Conservation (phyloP, 1,284 basidiomycete species). For the Tilletia indica region DNA sequence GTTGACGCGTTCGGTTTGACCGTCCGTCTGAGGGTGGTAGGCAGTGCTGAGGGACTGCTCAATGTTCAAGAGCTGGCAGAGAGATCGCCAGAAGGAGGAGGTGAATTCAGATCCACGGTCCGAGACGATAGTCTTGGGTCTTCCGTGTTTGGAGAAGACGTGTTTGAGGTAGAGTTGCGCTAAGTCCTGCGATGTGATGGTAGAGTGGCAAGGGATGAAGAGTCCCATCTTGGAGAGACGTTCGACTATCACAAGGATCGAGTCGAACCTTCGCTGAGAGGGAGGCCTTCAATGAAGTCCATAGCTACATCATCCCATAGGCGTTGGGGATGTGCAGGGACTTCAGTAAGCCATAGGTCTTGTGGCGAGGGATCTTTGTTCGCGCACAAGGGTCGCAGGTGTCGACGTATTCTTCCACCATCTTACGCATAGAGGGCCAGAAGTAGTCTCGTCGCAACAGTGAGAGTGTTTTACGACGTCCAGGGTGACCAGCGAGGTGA, state of each 20-base stretch:
- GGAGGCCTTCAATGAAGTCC: slow-evolving; percentile 60
- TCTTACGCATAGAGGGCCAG: slow-evolving; percentile 49
- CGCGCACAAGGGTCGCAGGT: slow-evolving; percentile 58
- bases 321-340: slow-evolving; percentile 52
- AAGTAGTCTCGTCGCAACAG: slow-evolving; percentile 56
- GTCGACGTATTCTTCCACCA: slow-evolving; percentile 55
- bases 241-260: slow-evolving; percentile 58
- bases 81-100: no score
- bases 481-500: slow-evolving; percentile 9
- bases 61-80: no score
- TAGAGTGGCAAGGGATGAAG: slow-evolving; percentile 63
- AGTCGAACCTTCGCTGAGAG: slow-evolving; percentile 55
- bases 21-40: no score
- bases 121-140: slow-evolving; percentile 17
- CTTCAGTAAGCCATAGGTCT: slow-evolving; percentile 55
- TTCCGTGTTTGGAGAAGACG: slow-evolving; percentile 55
- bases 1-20: no score
- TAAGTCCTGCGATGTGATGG: slow-evolving; percentile 43
- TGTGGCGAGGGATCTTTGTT: slow-evolving; percentile 50
- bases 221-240: slow-evolving; percentile 54
- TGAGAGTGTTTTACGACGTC: slow-evolving; percentile 1
- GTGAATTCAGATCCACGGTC: no score
- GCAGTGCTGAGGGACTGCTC: no score
- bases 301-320: slow-evolving; percentile 60
- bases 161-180: slow-evolving; percentile 47